Evolutionary conservation across 495 filamentous ascomycete species (phyloP).

Genomic region (Bathelium albidoporum): DNA sequence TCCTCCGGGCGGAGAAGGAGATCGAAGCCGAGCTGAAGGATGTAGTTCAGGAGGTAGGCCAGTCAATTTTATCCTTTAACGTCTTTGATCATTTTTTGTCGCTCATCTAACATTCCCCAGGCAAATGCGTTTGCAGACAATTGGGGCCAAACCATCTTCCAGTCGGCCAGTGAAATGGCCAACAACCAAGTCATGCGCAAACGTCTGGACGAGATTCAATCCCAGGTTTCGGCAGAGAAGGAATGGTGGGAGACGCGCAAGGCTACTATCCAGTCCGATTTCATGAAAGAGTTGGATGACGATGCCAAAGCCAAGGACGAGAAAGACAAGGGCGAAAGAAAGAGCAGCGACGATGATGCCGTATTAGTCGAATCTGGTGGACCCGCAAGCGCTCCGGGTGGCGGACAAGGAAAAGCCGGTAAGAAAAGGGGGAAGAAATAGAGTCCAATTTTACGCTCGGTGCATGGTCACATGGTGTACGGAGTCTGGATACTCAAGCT

Average conservation of each 20-base stretch:
- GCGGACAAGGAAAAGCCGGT: constrained; percentile 51
- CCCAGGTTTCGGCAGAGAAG: constrained; percentile 58
- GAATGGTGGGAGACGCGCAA: constrained; percentile 87
- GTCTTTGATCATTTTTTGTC: not conserved
- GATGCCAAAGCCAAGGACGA: constrained; percentile 26
- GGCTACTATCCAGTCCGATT: constrained; percentile 58
- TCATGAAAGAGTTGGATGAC: constrained; percentile 75
- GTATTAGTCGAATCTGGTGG: constrained; percentile 70
- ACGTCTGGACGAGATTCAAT: constrained; percentile 53
- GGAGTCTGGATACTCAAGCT: not conserved
- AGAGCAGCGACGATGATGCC: constrained; percentile 67
- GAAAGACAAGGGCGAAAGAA: constrained; percentile 7
- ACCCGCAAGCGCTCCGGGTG: constrained; percentile 34
- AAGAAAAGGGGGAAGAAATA: constrained; percentile 35
- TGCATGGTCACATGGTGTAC: not conserved
- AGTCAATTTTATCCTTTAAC: not conserved
- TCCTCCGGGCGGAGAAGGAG: constrained; percentile 85
- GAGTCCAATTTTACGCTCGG: not conserved
- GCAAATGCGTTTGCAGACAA: constrained; percentile 40
- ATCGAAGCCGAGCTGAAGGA: constrained; percentile 93
- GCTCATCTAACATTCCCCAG: constrained; percentile 30
- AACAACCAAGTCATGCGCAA: constrained; percentile 54
- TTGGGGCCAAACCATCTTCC: constrained; percentile 24
- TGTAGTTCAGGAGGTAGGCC: constrained; percentile 74
- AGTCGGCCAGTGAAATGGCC: constrained; percentile 78